Conservation (phyloP, 331 rosid species). For the Acacia concinna region DNA sequence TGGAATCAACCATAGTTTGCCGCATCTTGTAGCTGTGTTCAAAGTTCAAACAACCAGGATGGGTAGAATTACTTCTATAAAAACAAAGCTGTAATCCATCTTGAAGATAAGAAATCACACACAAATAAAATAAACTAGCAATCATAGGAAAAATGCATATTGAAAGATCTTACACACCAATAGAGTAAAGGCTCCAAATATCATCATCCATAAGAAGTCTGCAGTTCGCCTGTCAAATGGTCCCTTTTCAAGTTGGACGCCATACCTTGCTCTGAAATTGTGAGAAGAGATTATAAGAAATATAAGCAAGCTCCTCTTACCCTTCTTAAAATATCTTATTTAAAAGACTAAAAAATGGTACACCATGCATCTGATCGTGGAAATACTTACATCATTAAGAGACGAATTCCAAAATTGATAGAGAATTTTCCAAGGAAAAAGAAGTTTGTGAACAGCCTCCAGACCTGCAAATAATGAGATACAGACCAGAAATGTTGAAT, state of each 20-base stretch:
- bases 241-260: conserved; percentile 94
- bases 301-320: background rate
- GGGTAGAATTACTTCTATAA: background rate
- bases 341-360: background rate
- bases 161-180: conserved; percentile 55
- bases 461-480: conserved; percentile 60
- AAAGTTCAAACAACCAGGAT: conserved; percentile 8
- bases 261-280: conserved; percentile 79
- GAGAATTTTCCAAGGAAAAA: conserved; percentile 92
- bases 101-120: conserved; percentile 24
- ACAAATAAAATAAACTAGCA: background rate
- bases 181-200: conserved; percentile 71
- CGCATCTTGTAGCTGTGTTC: conserved; percentile 6
- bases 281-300: conserved; percentile 19
- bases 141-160: background rate
- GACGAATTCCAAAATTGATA: conserved; percentile 85
- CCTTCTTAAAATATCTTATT: background rate
- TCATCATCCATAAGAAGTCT: conserved; percentile 98
- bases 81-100: background rate
- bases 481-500: conserved; percentile 12
- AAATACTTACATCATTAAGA: conserved; percentile 83
- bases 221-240: conserved; percentile 86
- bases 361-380: background rate
- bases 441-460: conserved; percentile 90
- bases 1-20: conserved; percentile 8